Evolutionary conservation across 768 basidiomycete species (phyloP).

Genomic region (Leccinum truebloodii): DNA sequence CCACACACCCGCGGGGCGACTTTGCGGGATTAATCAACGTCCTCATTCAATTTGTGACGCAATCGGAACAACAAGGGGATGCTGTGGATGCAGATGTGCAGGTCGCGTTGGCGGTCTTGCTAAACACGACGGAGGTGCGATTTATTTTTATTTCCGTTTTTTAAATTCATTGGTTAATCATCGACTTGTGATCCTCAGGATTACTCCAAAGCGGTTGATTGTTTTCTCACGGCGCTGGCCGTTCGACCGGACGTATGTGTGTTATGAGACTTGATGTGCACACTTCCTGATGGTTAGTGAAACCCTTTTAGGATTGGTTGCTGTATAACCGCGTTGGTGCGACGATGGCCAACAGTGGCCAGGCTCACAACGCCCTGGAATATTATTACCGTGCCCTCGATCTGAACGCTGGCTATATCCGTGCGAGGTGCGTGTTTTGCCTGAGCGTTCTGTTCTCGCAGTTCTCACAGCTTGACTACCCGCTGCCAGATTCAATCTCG

Average conservation of each 20-base stretch:
- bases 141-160: neutral
- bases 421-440: slow-evolving; percentile 61
- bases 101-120: slow-evolving; percentile 87
- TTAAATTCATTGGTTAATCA: neutral
- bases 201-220: slow-evolving; percentile 89
- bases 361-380: slow-evolving; percentile 75
- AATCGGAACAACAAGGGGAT: slow-evolving; percentile 42
- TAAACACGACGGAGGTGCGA: slow-evolving; percentile 87
- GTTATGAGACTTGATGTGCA: neutral
- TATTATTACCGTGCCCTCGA: slow-evolving; percentile 88
- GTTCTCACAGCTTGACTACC: neutral
- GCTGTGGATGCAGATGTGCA: slow-evolving; percentile 93
- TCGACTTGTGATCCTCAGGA: slow-evolving; percentile 51
- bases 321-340: slow-evolving; percentile 94
- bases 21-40: slow-evolving; percentile 66
- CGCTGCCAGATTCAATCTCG: slow-evolving; percentile 79
- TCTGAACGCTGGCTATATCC: slow-evolving; percentile 86
- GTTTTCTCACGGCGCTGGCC: slow-evolving; percentile 85
- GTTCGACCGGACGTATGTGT: slow-evolving; percentile 78
- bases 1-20: slow-evolving; percentile 25
- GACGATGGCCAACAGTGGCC: slow-evolving; percentile 88
- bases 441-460: neutral
- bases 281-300: slow-evolving; percentile 3
- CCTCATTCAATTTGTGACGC: slow-evolving; percentile 78
- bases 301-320: slow-evolving; percentile 73